Evolutionary conservation across 1,139 yeast genomes (phyloP), one percentile per base, ranked within the genome.

Genomic region (Blastobotrys proliferans): DNA sequence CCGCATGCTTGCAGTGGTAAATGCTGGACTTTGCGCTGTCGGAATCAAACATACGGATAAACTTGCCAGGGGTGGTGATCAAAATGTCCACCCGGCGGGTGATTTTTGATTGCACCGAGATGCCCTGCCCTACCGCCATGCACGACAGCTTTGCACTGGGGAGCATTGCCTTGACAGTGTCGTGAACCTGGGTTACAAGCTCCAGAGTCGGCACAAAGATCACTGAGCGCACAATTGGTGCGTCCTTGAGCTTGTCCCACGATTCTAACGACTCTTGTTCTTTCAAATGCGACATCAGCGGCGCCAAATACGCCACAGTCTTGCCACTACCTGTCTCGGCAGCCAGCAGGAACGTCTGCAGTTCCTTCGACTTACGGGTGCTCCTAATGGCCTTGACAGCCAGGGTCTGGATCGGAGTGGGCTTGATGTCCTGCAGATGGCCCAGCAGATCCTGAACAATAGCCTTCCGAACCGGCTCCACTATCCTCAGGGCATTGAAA

Each of bases 271-370:
- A 56, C 54, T 38, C 64, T 61, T 47, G 54, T 19, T 76, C 79
- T 49, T 82, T 80, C 52, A 86, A 67, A 51, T 76, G 78, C 42
- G 87, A 83, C 40, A 90, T 54, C 30, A 90, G 52, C 0, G 95
- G 88, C 0, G 85, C 78, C 48, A 90, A 62, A 58, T 90, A 92
- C 0, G 97, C 88, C 79, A 95, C 79, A 0, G 98, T 92, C 61
- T 92, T 92, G 6, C 98, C 97, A 0, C 95, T 83, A 0, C 97
- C 98, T 0, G 98, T 92, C 60, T 92, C 97, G 2, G 97, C 96
- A 1, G 97, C 97, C 45, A 92, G 63, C 2, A 94, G 79, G 66
- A 79, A 87, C 0, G 83, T 74, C 52, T 48, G 49, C 13, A 42
- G 24, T 11, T 40, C 46, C 14, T 40, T 41, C 2, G 51, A 44